Evolutionary conservation across 2,329 filamentous ascomycete genomes (phyloP), one percentile per base, ranked within the genome.

Genomic region (Magnaporthiopsis incrustans): DNA sequence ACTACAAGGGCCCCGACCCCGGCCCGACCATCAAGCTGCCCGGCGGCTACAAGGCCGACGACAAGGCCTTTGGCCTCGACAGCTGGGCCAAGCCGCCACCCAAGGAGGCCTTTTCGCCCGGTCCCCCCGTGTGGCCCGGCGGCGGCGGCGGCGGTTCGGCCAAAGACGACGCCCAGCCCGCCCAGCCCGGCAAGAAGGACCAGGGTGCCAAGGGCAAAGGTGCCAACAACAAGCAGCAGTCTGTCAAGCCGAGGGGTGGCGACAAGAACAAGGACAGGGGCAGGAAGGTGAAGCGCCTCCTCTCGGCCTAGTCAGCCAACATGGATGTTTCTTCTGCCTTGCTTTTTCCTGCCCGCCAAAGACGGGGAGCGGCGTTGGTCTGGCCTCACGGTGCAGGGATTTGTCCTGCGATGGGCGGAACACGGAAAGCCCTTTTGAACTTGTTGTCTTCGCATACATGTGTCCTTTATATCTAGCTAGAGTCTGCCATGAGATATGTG

Each of bases 21-120:
- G 65, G 65, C 1, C 66, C 66, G 0, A 67, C 65, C 38, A 64
- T 65, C 58, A 53, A 59, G 32, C 59, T 67, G 57, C 65, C 65
- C 5, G 66, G 66, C 14, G 66, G 65, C 5, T 63, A 64, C 50
- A 65, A 65, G 50, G 63, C 62, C 33, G 60, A 35, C 38, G 65
- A 66, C 33, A 53, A 60, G 1, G 66, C 66, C 8, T 53, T 66
- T n/a, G 59, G 66, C 58, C 60, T 66, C 3, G 65, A 67, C 30
- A 66, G 65, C 62, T 67, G 65, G 66, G 66, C 65, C 4, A 62
- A 65, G 44, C 64, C 65, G 7, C 64, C 61, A 14, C 66, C 65
- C 5, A 66, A 35, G 4, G 60, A 61, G 56, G 65, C 65, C 50
- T 60, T 65, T 14, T 58, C 65, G 61, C 66, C 66, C 1, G 64